Evolutionary conservation across 2,329 filamentous ascomycete genomes (phyloP).

Genomic region (Gnomoniopsis smithogilvyi): DNA sequence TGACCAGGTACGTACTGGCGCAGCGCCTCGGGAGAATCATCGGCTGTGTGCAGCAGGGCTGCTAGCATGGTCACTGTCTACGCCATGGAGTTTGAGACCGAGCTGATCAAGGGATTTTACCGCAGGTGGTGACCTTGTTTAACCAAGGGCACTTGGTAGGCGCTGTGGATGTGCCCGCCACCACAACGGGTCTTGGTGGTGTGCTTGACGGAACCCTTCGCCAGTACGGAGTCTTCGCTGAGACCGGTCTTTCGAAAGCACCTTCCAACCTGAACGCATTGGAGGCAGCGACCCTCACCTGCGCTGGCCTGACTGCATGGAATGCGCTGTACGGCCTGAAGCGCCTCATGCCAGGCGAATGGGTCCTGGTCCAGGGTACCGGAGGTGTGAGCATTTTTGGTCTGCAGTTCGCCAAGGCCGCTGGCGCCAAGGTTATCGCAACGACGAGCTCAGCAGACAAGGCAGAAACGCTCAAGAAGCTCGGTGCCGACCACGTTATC

Average conservation of each 20-base stretch:
- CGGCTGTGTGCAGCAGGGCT: too few species aligned
- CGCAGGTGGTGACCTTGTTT: constrained; percentile 51
- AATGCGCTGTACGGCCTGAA: constrained; percentile 60
- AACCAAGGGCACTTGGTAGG: constrained; percentile 51
- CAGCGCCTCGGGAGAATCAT: too few species aligned
- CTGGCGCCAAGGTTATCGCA: constrained; percentile 54
- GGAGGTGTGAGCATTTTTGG: constrained; percentile 67
- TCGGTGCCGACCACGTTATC: constrained; percentile 54
- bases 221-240: constrained; percentile 64
- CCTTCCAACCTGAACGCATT: constrained; percentile 52
- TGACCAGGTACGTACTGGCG: constrained; percentile 43
- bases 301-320: constrained; percentile 63
- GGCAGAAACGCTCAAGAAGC: constrained; percentile 43
- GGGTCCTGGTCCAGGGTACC: constrained; percentile 67
- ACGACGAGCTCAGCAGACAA: constrained; percentile 52
- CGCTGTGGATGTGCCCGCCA: constrained; percentile 29
- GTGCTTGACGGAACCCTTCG: constrained; percentile 65
- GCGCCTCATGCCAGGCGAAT: constrained; percentile 50
- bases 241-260: constrained; percentile 62
- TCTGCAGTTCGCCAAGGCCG: constrained; percentile 49
- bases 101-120: background rate
- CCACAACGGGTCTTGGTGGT: constrained; percentile 62
- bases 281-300: constrained; percentile 55
- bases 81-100: too few species aligned
- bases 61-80: too few species aligned